phyloP scores from a whole-genome alignment of 257 asterid species.

The Petrea volubilis region DNA sequence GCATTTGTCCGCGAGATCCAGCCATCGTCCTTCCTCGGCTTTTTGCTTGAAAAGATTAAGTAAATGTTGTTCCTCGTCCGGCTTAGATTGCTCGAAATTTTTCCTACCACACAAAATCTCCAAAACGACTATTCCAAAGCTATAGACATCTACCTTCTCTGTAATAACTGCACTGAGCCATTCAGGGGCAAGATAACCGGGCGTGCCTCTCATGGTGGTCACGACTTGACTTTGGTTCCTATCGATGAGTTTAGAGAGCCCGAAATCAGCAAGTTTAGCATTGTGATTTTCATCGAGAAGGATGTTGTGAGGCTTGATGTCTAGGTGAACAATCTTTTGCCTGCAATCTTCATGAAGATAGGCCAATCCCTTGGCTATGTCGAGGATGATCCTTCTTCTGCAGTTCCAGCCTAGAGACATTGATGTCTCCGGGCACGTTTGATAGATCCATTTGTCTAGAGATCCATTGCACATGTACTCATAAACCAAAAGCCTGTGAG shows the following conservation, averaged over 20 bases:
- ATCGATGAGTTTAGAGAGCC: conserved; percentile 31
- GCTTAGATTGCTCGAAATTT: conserved; percentile 14
- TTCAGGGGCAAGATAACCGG: conserved; percentile 33
- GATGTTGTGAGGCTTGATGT: conserved; percentile 37
- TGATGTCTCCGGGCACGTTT: not conserved
- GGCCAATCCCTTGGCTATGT: conserved; percentile 32
- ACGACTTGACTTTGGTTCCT: conserved; percentile 32
- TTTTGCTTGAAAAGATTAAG: conserved; percentile 19
- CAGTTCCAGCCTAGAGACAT: conserved; percentile 11
- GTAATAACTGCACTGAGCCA: conserved; percentile 30
- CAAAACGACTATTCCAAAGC: conserved; percentile 36
- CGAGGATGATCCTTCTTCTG: conserved; percentile 25
- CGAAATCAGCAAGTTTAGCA: conserved; percentile 34
- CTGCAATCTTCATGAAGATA: conserved; percentile 45
- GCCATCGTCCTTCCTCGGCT: conserved; percentile 22
- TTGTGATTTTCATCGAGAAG: conserved; percentile 31
- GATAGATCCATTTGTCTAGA: conserved; percentile 34
- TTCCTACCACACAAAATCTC: conserved; percentile 32
- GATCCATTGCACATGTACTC: conserved; percentile 35
- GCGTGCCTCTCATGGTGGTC: conserved; percentile 40
- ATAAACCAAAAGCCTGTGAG: conserved; percentile 29
- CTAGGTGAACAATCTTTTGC: conserved; percentile 37
- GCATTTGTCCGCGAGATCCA: conserved; percentile 19
- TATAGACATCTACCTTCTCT: conserved; percentile 38
- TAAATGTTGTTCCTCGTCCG: conserved; percentile 26